Base-by-base conservation (phyloP, 2,329 filamentous ascomycete genomes). In the Pseudophaeomoniella oleicola region DNA sequence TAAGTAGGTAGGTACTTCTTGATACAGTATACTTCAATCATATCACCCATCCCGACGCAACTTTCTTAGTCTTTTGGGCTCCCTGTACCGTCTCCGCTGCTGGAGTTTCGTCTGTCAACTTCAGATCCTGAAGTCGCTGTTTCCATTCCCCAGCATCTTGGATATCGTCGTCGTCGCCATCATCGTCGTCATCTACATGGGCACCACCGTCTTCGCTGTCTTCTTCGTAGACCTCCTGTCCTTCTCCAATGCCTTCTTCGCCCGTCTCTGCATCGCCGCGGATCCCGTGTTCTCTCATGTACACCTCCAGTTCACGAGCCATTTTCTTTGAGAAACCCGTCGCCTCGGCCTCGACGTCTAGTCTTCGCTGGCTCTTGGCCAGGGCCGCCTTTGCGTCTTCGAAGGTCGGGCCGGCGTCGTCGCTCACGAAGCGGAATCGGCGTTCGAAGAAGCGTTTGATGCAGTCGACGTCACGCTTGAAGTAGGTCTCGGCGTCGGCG, bases 321-420 rank as follows among this genome's bases (percentile, higher is more conserved):
- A 94, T 94, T 63, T 94, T 96, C 65, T 81, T 92, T 14, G 85
- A 93, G 57, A 98, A 96, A 0, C 90, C 90, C 2, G 85, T 93
- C 0, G 90, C 90, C 52, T 92, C 81, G 1, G 93, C 86, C 19
- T 83, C 75, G 12, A 92, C 78, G 58, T 98, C 92, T 12, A 98
- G 60, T 45, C 90, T 71, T 43, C 66, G 68, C 10, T 75, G 74
- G 38, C 77, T 74, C 52, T 72, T 71, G 4, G 73, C 72, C 36
- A 86, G 63, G 1, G 68, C 69, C 57, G 87, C 90, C 53, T 79
- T 81, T 15, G 85, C 84, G 42, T 93, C 81, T 35, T 75, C 74
- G 60, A 86, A 94, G 56, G 81, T 84, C 0, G 90, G 92, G 0
- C 90, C 92, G 0, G 78, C 75, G 42, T 80, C 75, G 29, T 87